Base-by-base conservation (phyloP, 2,329 filamentous ascomycete species). In the Byssothecium circinans region DNA sequence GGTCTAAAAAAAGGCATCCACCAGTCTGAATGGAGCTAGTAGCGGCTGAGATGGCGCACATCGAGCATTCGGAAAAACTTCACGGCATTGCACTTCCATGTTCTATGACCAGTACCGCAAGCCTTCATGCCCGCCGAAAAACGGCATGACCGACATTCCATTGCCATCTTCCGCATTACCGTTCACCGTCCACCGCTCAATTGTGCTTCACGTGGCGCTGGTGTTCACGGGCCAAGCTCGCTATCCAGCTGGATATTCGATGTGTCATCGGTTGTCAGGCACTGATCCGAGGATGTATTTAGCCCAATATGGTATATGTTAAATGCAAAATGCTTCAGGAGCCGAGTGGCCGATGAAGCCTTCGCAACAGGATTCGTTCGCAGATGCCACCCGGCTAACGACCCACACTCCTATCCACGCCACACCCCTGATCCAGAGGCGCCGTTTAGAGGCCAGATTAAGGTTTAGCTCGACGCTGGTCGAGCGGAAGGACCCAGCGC, bases 391-490 rank as follows among this genome's bases (percentile, higher is more conserved):
- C 20, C 12, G 50, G 40, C 41, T 45, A 48, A 43, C 20, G 34
- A 40, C 25, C 19, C 11, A 12, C 18, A 17, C 7, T n/a, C n/a
- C n/a, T n/a, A n/a, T n/a, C n/a, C 8, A 11, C 23, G 23, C 10
- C 23, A 25, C 36, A 39, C 49, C 42, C 50, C 52, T 52, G 50
- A 50, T 52, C 43, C 42, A 54, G 40, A 46, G 33, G 39, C 34
- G 10, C 18, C 43, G 27, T 37, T 40, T 41, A 49, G 53, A 43
- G 47, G 57, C 47, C 42, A 45, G 47, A 50, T 53, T 54, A 58
- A 62, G 50, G 52, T 57, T 52, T 56, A 57, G 55, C 52, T 54
- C 57, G 49, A 25, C 23, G 10, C 23, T 25, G 23, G 5, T 33
- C 37, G 22, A 44, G 45, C 43, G 47, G 43, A 40, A 47, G 47